Evolutionary conservation across 2,329 filamentous ascomycete species (phyloP), one percentile per base, ranked within the genome.

Genomic region (Stagonosporopsis chrysanthemi): DNA sequence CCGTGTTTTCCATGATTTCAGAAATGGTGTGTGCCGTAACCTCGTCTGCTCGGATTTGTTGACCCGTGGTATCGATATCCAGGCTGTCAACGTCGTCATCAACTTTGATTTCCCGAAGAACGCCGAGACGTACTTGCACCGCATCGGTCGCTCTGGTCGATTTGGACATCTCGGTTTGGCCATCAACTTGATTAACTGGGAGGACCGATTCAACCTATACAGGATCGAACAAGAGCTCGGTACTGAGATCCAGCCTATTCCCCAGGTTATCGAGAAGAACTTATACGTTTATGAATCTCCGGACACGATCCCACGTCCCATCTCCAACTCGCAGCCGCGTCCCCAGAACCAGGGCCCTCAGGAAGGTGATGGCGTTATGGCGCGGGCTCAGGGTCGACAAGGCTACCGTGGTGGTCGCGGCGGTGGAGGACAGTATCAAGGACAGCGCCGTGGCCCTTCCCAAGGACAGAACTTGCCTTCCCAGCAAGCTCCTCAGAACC

Each of bases 91-190:
- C 70, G 95, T 99, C 52, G 95, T 99, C 75, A 99, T 99, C 86
- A 99, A 99, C 82, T 99, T 99, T 73, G 95, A 99, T 74, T 99
- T 99, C 77, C 95, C 95, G 52, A 99, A 99, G 82, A 99, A 99
- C 72, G 96, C 95, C 15, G 95, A 99, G 80, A 99, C 95, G 0
- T 99, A 99, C 75, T 88, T 99, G 56, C 95, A 99, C 80, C 92
- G 95, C 67, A 99, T 99, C 75, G 95, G 95, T 82, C 91, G 95
- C 75, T 99, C 95, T 48, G 95, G 95, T 66, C 91, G 95, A 65
- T 99, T 97, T 75, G 95, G 95, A 65, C 95, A 99, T 80, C 85
- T 98, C 73, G 95, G 95, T 85, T 83, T 99, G 66, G 96, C 96
- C 63, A 99, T 99, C 75, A 99, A 99, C 79, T 83, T 99, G 76